A percentile compares a stretch with the other conserved stretches of the same genome.
phyloP scores from a whole-genome alignment of 169 alveolate species.

The Plasmodium sp. region DNA sequence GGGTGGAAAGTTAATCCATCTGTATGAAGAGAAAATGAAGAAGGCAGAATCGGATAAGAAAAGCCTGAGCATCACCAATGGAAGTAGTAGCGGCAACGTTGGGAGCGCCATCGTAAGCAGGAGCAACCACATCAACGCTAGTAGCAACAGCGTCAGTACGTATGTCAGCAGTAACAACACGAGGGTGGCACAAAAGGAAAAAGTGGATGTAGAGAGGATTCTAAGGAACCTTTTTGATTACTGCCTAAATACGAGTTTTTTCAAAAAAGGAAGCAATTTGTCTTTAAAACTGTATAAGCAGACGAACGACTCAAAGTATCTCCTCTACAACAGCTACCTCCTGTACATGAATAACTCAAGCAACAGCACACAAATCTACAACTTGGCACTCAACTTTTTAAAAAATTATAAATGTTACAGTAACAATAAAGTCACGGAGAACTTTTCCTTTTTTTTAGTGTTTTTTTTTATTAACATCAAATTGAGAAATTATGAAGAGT shows the following conservation, averaged over 20 bases:
- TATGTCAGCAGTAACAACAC: not conserved
- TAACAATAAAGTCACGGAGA: conserved; percentile 31
- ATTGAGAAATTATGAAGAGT: conserved; percentile 54
- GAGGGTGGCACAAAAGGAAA: not conserved
- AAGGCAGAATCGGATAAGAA: not conserved
- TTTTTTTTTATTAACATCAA: conserved; percentile 41
- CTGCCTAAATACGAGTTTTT: conserved; percentile 34
- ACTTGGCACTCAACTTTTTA: conserved; percentile 37
- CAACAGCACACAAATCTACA: conserved; percentile 29
- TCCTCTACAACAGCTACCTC: conserved; percentile 28
- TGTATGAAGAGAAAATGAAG: conserved; percentile 37
- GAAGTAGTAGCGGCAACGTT: not conserved
- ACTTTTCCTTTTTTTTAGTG: conserved; percentile 56
- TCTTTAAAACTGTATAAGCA: conserved; percentile 33
- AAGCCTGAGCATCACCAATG: not conserved
- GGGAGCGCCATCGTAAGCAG: not conserved
- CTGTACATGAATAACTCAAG: conserved; percentile 21
- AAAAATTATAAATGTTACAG: conserved; percentile 29
- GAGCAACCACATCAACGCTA: not conserved
- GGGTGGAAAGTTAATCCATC: conserved; percentile 15
- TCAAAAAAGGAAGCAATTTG: conserved; percentile 48
- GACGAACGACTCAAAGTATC: conserved; percentile 33
- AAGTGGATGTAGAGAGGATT: conserved; percentile 2
- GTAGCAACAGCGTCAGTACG: not conserved
- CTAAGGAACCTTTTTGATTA: conserved; percentile 33